Evolutionary conservation across 768 basidiomycete species (phyloP).

Genomic region (Suillus americanus): DNA sequence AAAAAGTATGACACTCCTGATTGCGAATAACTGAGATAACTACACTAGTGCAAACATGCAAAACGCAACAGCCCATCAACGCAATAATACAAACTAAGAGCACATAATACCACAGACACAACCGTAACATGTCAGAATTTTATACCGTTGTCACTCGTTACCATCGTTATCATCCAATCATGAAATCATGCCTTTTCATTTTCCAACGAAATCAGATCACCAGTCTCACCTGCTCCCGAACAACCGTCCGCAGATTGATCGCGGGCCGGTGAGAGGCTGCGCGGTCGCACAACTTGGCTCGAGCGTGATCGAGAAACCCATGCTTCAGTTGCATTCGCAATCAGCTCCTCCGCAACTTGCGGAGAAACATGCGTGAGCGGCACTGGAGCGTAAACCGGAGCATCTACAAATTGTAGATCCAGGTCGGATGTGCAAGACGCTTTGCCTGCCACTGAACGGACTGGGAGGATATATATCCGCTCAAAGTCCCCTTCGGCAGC

Average conservation of each 20-base stretch:
- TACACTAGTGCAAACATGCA: background rate
- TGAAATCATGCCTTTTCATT: background rate
- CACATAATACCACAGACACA: background rate
- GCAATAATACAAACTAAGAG: background rate
- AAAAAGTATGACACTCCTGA: too few species aligned
- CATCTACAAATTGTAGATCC: slow-evolving; percentile 8
- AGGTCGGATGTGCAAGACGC: slow-evolving; percentile 9
- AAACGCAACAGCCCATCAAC: background rate
- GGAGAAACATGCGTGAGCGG: slow-evolving; percentile 55
- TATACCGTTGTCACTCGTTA: background rate
- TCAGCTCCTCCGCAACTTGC: slow-evolving; percentile 47
- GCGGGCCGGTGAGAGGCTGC: background rate
- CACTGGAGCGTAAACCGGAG: slow-evolving; percentile 65
- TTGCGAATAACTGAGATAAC: background rate
- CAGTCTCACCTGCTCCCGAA: background rate
- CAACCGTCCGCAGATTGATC: background rate
- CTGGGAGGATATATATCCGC: slow-evolving; percentile 63
- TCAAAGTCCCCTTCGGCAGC: slow-evolving; percentile 38
- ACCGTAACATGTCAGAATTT: background rate
- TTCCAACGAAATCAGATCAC: background rate
- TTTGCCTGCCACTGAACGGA: slow-evolving; percentile 15
- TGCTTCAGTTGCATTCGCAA: slow-evolving; percentile 60
- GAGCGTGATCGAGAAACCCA: slow-evolving; percentile 44
- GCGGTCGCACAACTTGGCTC: background rate
- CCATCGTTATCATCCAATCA: background rate